Evolutionary conservation across 176 grass and related monocot genomes (phyloP).

Genomic region (Musa acuminata): DNA sequence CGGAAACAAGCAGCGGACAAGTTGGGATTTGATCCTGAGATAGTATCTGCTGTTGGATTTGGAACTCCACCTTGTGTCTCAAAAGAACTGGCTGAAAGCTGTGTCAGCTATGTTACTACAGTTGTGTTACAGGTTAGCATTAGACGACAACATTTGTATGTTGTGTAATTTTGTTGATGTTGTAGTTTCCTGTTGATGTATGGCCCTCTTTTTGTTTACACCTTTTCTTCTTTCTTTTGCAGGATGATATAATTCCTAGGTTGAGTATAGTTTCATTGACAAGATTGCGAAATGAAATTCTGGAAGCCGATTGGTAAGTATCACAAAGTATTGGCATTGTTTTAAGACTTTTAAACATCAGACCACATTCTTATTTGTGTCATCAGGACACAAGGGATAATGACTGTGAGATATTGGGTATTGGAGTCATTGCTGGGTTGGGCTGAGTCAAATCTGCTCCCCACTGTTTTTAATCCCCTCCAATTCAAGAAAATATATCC

Average conservation of each 20-base stretch:
- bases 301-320: slow-evolving; percentile 85
- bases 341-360: no score
- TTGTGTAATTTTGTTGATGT: neutral
- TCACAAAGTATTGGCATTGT: neutral
- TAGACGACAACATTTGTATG: neutral
- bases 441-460: no score
- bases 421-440: no score
- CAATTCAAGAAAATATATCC: no score
- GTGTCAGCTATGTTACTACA: slow-evolving; percentile 71
- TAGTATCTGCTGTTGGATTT: slow-evolving; percentile 80
- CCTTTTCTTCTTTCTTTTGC: slow-evolving; percentile 1
- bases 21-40: slow-evolving; percentile 84
- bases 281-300: slow-evolving; percentile 77
- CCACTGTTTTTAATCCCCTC: no score
- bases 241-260: slow-evolving; percentile 94
- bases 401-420: no score
- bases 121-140: slow-evolving; percentile 73
- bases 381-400: no score
- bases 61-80: slow-evolving; percentile 90
- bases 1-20: slow-evolving; percentile 74
- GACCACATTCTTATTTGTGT: no score
- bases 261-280: slow-evolving; percentile 72
- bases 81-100: slow-evolving; percentile 67
- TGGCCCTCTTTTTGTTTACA: neutral
- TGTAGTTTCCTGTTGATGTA: neutral